Conservation (phyloP, 2,329 filamentous ascomycete species). For the Talaromyces sp. region DNA sequence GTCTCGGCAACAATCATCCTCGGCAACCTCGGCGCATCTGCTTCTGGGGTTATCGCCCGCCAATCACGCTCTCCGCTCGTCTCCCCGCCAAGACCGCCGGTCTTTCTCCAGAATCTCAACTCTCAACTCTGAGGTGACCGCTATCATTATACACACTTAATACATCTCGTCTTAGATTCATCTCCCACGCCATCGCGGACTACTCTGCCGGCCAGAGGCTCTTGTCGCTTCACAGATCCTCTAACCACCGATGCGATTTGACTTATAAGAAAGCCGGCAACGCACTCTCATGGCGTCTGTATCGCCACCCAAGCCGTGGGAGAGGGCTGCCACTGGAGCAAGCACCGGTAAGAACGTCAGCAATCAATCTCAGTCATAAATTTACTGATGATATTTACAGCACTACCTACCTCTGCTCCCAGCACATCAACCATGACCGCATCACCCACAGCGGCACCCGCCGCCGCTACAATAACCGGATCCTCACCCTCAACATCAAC, state of each 20-base stretch:
- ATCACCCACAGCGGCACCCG: conserved; percentile 25
- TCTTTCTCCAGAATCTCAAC: neutral
- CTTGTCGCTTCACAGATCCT: neutral
- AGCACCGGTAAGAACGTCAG: conserved; percentile 8
- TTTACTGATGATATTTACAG: neutral
- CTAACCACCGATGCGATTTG: neutral
- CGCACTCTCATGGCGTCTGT: conserved; percentile 52
- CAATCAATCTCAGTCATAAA: too few relatives aligned
- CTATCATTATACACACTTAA: neutral
- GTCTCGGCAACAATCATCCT: conserved; percentile 57
- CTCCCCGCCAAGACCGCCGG: neutral
- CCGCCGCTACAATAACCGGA: conserved; percentile 36
- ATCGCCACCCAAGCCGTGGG: conserved; percentile 97
- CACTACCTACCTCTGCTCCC: neutral
- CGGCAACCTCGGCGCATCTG: conserved; percentile 8
- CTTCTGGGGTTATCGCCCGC: neutral
- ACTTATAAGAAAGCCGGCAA: conserved; percentile 21
- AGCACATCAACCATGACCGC: neutral
- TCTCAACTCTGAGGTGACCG: neutral
- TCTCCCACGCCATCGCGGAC: neutral
- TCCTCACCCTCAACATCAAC: conserved; percentile 43
- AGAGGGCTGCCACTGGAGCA: conserved; percentile 63
- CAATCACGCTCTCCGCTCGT: conserved; percentile 1
- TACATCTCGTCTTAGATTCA: neutral
- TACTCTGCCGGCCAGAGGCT: neutral